These are phyloP conservation scores for Geotrichum fermentans DNA, from an alignment of 1,139 yeast species.

Conservation along the genomic window DNA sequence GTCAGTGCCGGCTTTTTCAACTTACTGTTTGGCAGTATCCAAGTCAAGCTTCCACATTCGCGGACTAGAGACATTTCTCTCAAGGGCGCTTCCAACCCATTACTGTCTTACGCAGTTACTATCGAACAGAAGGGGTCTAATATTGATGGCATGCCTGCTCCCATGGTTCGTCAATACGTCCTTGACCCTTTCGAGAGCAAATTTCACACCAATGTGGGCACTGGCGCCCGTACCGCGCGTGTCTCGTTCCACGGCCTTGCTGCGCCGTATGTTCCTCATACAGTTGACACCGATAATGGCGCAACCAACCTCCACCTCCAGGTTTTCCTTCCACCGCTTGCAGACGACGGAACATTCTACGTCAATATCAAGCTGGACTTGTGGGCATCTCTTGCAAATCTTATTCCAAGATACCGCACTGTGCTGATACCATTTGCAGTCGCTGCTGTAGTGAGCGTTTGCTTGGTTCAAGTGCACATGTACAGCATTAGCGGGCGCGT, in stretches of 20 bases:
- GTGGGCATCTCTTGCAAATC: constrained; percentile 36
- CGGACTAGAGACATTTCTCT: constrained; percentile 45
- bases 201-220: constrained; percentile 58
- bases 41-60: constrained; percentile 33
- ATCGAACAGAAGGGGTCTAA: constrained; percentile 18
- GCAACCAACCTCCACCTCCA: constrained; percentile 34
- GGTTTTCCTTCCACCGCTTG: constrained; percentile 31
- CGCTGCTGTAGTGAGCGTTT: constrained; percentile 28
- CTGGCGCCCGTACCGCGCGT: constrained; percentile 28
- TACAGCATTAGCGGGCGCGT: constrained; percentile 37
- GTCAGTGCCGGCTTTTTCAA: constrained; percentile 12
- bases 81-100: constrained; percentile 54
- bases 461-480: constrained; percentile 28
- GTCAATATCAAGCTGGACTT: constrained; percentile 35
- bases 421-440: constrained; percentile 34
- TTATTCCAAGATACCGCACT: constrained; percentile 37
- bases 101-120: constrained; percentile 48
- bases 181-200: constrained; percentile 64
- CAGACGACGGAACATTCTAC: neutral
- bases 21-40: constrained; percentile 16
- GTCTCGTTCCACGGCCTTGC: constrained; percentile 57
- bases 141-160: constrained; percentile 41
- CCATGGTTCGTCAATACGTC: constrained; percentile 61
- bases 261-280: constrained; percentile 70
- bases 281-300: constrained; percentile 14